These are phyloP conservation scores for Silene coronaria DNA, from an alignment of 179 eudicot species.

Conservation along the genomic window DNA sequence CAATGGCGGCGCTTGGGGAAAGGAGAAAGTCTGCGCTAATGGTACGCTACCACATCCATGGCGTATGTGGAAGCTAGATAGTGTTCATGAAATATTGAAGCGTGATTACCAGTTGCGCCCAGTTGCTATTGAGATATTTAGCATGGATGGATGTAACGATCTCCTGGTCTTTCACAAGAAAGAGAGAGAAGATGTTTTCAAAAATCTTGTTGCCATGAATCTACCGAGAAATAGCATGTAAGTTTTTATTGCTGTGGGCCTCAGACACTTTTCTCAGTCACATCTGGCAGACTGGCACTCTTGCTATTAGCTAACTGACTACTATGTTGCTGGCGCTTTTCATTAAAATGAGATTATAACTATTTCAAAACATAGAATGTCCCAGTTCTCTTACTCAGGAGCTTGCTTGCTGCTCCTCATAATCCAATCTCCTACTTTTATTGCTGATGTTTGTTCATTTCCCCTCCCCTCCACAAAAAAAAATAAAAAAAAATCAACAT, in stretches of 20 bases:
- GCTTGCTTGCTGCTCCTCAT: background rate
- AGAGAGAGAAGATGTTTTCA: slow-evolving; percentile 98
- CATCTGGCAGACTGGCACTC: background rate
- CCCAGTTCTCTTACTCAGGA: background rate
- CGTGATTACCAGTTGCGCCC: slow-evolving; percentile 99
- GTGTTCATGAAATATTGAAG: slow-evolving; percentile 93
- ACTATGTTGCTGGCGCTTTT: background rate
- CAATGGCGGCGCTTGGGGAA: slow-evolving; percentile 99
- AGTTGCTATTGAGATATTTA: slow-evolving; percentile 93
- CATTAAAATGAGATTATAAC: background rate
- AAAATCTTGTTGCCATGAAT: slow-evolving; percentile 90
- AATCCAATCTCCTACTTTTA: background rate
- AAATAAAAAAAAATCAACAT: background rate
- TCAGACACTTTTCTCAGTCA: background rate
- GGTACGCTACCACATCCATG: slow-evolving; percentile 87
- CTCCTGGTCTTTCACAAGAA: slow-evolving; percentile 96
- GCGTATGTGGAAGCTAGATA: slow-evolving; percentile 98
- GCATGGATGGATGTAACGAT: slow-evolving; percentile 99
- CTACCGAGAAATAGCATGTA: slow-evolving; percentile 99
- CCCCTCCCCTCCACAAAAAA: too few relatives aligned
- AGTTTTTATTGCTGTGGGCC: slow-evolving; percentile 25
- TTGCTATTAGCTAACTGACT: slow-evolving; percentile 4
- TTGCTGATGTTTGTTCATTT: background rate
- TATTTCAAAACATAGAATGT: too few relatives aligned
- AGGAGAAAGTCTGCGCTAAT: slow-evolving; percentile 68